Evolutionary conservation across 2,329 filamentous ascomycete genomes (phyloP), one percentile per base, ranked within the genome.

Genomic region (Pseudogymnoascus sp.): DNA sequence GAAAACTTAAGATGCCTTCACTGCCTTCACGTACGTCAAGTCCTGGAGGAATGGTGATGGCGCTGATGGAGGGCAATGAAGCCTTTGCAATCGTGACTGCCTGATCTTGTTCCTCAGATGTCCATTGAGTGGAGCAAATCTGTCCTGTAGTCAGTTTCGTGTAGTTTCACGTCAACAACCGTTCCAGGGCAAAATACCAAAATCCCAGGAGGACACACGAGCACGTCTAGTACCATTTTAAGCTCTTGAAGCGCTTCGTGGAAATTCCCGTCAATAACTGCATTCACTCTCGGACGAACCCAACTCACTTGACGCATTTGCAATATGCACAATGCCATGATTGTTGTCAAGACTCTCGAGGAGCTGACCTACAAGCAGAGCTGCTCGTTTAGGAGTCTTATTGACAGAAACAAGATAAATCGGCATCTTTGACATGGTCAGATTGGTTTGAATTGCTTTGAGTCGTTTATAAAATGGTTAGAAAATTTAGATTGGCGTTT

Each of bases 321-420:
- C 43, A 50, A 50, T 50, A 28, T 50, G 43, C 3, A 50, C 43
- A 16, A 50, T 28, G 24, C 22, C 43, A 28, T 50, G 43, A 16
- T 50, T 26, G 24, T 10, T 28, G 6, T n/a, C 7, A 10, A 50
- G 22, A 50, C 24, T 50, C 6, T 50, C 22, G 12, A 50, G 24
- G 7, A 50, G 24, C 43, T 50, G 43, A 8, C 22, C 24, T 28
- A 50, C 43, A 50, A 50, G 43, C 11, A 50, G 7, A 16, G 24
- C 43, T 28, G 43, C 43, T 28, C 43, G 43, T 50, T 50, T 1
- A 1, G 43, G 43, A 5, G 43, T 50, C 12, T 50, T 50, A 16
- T 50, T 50, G 14, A 50, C 43, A n/a, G 43, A 50, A 50, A 50
- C n/a, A 28, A 50, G 43, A 50, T 50, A 50, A 50, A 28, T 50